Evolutionary conservation across 108 stramenopile genomes (phyloP).

Genomic region (Skeletonema costatum): DNA sequence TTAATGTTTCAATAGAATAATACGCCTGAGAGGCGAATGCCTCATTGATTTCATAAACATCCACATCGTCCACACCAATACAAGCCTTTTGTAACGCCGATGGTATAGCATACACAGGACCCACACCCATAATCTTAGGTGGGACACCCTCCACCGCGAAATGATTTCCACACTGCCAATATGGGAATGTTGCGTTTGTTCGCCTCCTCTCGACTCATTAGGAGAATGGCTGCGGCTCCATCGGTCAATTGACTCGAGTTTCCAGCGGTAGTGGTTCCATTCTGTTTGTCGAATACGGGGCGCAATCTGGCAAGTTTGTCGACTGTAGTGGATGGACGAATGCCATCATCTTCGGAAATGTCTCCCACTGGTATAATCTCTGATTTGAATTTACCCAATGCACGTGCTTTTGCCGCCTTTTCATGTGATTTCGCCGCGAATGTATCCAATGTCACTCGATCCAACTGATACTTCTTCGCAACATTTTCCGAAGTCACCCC

Average conservation of each 20-base stretch:
- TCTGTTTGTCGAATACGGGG: slow-evolving; percentile 81
- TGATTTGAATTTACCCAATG: slow-evolving; percentile 71
- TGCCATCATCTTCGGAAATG: slow-evolving; percentile 91
- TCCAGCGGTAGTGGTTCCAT: slow-evolving; percentile 93
- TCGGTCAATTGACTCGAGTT: slow-evolving; percentile 94
- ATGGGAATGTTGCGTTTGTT: slow-evolving; percentile 67
- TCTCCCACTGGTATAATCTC: slow-evolving; percentile 90
- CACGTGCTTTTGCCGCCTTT: slow-evolving; percentile 85
- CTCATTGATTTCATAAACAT: slow-evolving; percentile 97
- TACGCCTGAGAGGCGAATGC: slow-evolving; percentile 94
- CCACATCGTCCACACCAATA: slow-evolving; percentile 73
- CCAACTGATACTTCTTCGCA: slow-evolving; percentile 67
- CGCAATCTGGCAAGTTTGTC: slow-evolving; percentile 76
- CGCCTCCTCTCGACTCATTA: slow-evolving; percentile 86
- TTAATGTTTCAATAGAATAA: slow-evolving; percentile 75
- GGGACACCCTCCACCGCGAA: slow-evolving; percentile 88
- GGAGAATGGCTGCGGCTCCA: slow-evolving; percentile 93
- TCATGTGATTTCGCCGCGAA: slow-evolving; percentile 88
- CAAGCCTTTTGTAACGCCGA: slow-evolving; percentile 67
- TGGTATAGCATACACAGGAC: slow-evolving; percentile 93
- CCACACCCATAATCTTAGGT: slow-evolving; percentile 94
- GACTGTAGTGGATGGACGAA: slow-evolving; percentile 79
- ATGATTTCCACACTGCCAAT: slow-evolving; percentile 83
- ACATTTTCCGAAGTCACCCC: slow-evolving; percentile 96
- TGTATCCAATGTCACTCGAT: slow-evolving; percentile 78